phyloP scores from a whole-genome alignment of 306 rosid species.

The Herpetospermum pedunculosum region DNA sequence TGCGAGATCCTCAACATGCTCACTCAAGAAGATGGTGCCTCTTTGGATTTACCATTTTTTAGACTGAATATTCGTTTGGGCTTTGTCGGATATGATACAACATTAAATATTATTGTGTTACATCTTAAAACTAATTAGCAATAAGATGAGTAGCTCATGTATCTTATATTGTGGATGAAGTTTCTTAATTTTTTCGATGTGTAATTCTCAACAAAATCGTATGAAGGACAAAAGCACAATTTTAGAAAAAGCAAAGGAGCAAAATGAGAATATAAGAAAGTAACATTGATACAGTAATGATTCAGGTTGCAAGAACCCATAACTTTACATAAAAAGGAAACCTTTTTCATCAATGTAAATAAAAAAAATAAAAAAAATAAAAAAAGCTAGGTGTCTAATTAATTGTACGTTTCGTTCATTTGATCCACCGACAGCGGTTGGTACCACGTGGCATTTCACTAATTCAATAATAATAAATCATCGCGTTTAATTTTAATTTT shows the following conservation, averaged over 20 bases:
- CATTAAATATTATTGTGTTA: no score
- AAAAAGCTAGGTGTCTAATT: not conserved
- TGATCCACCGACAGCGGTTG: not conserved
- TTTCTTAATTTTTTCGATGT: no score
- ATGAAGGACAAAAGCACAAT: not conserved
- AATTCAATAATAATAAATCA: not conserved
- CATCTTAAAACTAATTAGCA: no score
- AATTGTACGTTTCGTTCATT: not conserved
- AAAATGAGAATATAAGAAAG: not conserved
- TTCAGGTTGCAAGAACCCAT: not conserved
- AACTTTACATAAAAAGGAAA: not conserved
- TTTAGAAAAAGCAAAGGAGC: not conserved
- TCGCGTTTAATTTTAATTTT: not conserved
- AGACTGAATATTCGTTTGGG: no score
- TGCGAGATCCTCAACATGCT: no score
- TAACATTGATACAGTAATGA: not conserved
- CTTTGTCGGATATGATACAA: no score
- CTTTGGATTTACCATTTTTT: no score
- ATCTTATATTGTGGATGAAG: no score
- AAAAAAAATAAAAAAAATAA: not conserved
- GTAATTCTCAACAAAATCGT: no score
- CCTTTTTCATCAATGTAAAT: not conserved
- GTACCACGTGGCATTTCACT: slow-evolving; percentile 2
- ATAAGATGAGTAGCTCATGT: no score
- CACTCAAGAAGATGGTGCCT: no score